Conservation (phyloP, 73 alveolate genomes). For the Stentor roeselii region DNA sequence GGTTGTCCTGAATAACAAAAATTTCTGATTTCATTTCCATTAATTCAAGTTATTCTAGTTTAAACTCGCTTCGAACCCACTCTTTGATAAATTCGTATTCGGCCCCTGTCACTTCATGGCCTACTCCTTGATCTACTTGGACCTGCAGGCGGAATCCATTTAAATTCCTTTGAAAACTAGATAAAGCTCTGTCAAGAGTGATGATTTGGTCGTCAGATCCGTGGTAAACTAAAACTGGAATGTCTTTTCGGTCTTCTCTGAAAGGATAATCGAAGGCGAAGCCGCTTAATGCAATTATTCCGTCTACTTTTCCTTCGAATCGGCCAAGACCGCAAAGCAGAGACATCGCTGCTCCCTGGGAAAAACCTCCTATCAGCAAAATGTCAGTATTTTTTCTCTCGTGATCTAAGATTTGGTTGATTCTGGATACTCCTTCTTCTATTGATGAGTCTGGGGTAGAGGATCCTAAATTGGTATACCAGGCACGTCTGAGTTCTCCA, state of each 20-base stretch:
- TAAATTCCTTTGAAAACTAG: no score
- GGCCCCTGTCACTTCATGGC: not conserved
- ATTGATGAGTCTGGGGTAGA: constrained; percentile 43
- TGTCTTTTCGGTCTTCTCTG: constrained; percentile 43
- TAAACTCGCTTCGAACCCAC: not conserved
- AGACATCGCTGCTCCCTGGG: constrained; percentile 81
- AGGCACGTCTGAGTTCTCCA: constrained; percentile 56
- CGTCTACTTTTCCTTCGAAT: constrained; percentile 45
- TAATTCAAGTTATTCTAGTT: no score
- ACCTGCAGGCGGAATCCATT: not conserved
- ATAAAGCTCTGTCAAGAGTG: no score
- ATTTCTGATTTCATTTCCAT: no score
- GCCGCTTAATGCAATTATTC: constrained; percentile 67
- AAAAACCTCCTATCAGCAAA: constrained; percentile 82
- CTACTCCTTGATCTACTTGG: not conserved
- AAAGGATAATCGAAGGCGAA: constrained; percentile 36
- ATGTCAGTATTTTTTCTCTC: constrained; percentile 45
- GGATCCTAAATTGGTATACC: constrained; percentile 66
- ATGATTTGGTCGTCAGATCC: constrained; percentile 78
- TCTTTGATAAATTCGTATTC: not conserved
- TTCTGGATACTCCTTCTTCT: no score
- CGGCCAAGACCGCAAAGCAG: constrained; percentile 41
- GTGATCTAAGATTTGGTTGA: constrained; percentile 35
- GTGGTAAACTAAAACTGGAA: constrained; percentile 62
- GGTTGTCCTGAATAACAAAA: no score